Evolutionary conservation across 2,329 filamentous ascomycete species (phyloP).

Genomic region (Fusarium papillatum): DNA sequence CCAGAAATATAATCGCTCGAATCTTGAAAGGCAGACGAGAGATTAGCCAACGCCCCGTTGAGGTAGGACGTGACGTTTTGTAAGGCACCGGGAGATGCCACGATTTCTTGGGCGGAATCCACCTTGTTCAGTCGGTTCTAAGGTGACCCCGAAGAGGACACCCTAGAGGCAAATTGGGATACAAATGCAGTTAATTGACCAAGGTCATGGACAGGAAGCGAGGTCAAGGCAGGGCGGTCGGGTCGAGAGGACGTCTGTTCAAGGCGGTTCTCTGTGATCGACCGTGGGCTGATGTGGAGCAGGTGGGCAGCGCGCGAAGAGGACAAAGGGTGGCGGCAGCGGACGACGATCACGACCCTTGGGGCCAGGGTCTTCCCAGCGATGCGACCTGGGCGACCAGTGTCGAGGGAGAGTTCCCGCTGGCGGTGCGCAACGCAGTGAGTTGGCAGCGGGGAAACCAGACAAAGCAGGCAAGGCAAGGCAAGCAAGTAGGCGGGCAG

Average conservation of each 20-base stretch:
- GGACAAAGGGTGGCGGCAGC: conserved; percentile 39
- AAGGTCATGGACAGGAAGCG: conserved; percentile 34
- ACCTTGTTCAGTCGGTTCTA: conserved; percentile 64
- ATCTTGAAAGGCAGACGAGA: conserved; percentile 62
- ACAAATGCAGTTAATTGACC: conserved; percentile 33
- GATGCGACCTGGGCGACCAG: conserved; percentile 16
- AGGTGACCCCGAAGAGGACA: conserved; percentile 53
- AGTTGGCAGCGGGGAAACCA: conserved; percentile 35
- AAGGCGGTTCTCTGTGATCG: conserved; percentile 41
- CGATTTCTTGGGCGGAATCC: conserved; percentile 70
- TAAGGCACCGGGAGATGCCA: conserved; percentile 75
- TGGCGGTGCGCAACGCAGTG: conserved; percentile 25
- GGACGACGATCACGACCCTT: conserved; percentile 42
- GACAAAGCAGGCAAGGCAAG: conserved; percentile 11
- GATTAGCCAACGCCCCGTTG: conserved; percentile 63
- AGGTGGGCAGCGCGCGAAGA: conserved; percentile 35
- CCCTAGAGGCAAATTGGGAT: conserved; percentile 46
- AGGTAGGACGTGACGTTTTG: conserved; percentile 72
- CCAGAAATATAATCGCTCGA: conserved; percentile 66
- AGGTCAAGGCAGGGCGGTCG: conserved; percentile 38
- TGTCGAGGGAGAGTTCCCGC: conserved; percentile 12
- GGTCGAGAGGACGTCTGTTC: conserved; percentile 12
- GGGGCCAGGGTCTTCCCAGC: conserved; percentile 39
- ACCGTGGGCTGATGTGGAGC: conserved; percentile 47
- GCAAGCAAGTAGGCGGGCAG: conserved; percentile 23